Evolutionary conservation across 176 grass and related monocot species (phyloP), one percentile per base, ranked within the genome.

Genomic region (Luzula sylvatica): DNA sequence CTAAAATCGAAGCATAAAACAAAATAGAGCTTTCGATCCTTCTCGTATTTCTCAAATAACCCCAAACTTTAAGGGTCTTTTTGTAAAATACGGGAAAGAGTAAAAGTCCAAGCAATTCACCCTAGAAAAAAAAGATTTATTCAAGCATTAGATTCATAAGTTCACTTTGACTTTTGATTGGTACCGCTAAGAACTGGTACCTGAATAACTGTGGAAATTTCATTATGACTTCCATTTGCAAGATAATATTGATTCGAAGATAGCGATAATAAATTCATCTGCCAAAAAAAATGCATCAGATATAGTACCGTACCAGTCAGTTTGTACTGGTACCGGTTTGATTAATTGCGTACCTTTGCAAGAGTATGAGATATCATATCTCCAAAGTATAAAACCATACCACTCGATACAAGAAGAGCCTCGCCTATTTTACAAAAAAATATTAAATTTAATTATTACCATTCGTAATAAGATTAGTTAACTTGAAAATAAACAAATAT

Each of bases 121-220:
- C 90, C 84, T 86, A 58, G 21, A 44, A 72, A 39, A 45, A 23
- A 67, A n/a, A 12, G 27, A 38, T 39, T 59, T n/a, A 46, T 42
- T 49, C 40, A 21, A 65, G 28, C 4, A 35, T 35, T 35, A 35
- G 1, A 7, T 2, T 35, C 7, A 35, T 7, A 35, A 35, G 1
- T 35, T 35, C 30, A 35, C 5, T 35, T 35, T 2, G 5, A 35
- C 9, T 35, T n/a, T n/a, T n/a, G n/a, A n/a, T n/a, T n/a, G n/a
- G n/a, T n/a, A n/a, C n/a, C n/a, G n/a, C n/a, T n/a, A n/a, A n/a
- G n/a, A n/a, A 35, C 6, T 5, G 52, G 65, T 82, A 98, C 92
- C 92, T 98, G 92, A 86, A 90, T 75, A 80, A 90, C 44, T 40
- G 65, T 74, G 15, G 70, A 47, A 57, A 98, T 80, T 70, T 90